Conservation (phyloP, 495 filamentous ascomycete genomes). For the Penicillium turbatum region DNA sequence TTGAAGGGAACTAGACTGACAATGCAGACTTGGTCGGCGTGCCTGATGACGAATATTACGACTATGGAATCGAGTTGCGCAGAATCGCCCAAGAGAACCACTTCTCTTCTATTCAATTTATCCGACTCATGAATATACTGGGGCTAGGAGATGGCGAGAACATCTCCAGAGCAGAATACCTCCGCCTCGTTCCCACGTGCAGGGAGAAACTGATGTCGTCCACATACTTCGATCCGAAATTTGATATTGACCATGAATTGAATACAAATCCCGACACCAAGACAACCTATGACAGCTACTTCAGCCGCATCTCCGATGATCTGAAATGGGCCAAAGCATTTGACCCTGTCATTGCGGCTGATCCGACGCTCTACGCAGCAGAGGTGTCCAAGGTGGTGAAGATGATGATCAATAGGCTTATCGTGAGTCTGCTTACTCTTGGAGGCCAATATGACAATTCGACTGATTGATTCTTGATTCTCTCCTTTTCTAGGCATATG, state of each 20-base stretch:
- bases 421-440: not conserved
- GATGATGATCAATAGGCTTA: conserved; percentile 6
- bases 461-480: no score
- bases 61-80: conserved; percentile 7
- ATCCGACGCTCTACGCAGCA: not conserved
- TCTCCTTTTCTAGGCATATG: not conserved
- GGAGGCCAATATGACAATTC: no score
- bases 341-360: conserved; percentile 2
- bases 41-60: conserved; percentile 4
- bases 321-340: conserved; percentile 7
- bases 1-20: not conserved
- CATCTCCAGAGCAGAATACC: not conserved
- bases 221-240: conserved; percentile 1
- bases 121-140: not conserved
- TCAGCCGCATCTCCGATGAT: conserved; percentile 8
- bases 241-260: conserved; percentile 3
- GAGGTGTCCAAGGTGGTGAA: conserved; percentile 4
- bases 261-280: conserved; percentile 5
- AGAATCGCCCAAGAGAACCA: not conserved
- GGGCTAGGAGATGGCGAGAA: conserved; percentile 4
- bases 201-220: conserved; percentile 8
- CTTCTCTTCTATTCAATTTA: conserved; percentile 6
- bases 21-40: conserved; percentile 5
- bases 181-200: conserved; percentile 5
- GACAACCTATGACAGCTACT: conserved; percentile 4